Conservation (phyloP, 1,284 basidiomycete genomes). For the Malassezia obtusa region DNA sequence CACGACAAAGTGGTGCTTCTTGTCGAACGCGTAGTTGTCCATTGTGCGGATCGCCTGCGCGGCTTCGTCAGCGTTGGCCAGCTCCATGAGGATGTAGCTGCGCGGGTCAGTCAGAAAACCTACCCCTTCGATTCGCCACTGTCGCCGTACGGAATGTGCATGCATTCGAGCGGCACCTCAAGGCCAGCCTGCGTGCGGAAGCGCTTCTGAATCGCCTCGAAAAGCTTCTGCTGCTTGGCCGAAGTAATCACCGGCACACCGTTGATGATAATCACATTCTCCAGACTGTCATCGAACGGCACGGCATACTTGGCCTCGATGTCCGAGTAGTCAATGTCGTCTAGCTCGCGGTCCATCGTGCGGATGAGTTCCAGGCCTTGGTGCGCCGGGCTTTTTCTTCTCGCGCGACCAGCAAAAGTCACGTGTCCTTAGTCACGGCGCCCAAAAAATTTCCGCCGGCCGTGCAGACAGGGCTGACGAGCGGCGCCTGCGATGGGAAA, state of each 20-base stretch:
- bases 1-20: constrained; percentile 79
- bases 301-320: constrained; percentile 69
- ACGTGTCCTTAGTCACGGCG: constrained; percentile 9
- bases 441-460: constrained; percentile 4
- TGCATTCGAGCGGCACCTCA: constrained; percentile 37
- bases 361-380: not conserved
- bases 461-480: not conserved
- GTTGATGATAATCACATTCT: constrained; percentile 50
- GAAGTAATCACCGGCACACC: constrained; percentile 49
- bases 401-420: constrained; percentile 1
- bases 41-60: constrained; percentile 67
- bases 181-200: constrained; percentile 48
- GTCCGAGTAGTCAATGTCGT: constrained; percentile 81
- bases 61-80: constrained; percentile 71
- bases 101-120: not conserved
- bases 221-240: constrained; percentile 48
- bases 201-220: constrained; percentile 49
- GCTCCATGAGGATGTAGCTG: constrained; percentile 74
- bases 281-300: constrained; percentile 48
- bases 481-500: constrained; percentile 27
- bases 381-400: constrained; percentile 11
- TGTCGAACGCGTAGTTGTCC: constrained; percentile 79
- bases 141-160: constrained; percentile 49
- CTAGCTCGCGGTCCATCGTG: constrained; percentile 50
- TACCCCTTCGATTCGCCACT: constrained; percentile 48